Percentiles rank a stretch among this genome's conserved stretches.
Evolutionary conservation across 2,329 filamentous ascomycete species (phyloP).

Genomic region (Microsporum ferrugineum): DNA sequence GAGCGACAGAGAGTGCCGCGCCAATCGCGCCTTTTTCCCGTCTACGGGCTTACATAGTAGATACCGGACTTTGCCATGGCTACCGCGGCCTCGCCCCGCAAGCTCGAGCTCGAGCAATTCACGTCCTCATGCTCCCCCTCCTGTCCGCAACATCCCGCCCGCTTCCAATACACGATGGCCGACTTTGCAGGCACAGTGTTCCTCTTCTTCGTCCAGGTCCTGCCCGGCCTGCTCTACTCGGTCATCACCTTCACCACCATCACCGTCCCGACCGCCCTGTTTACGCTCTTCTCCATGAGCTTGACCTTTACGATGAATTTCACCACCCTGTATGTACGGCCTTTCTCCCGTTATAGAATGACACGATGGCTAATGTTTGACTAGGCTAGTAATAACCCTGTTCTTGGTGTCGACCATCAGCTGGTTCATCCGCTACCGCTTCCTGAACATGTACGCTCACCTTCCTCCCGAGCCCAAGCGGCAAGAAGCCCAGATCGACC

Average conservation of each 20-base stretch:
- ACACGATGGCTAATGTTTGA: not conserved
- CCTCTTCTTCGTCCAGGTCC: constrained; percentile 39
- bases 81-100: not conserved
- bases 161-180: constrained; percentile 10
- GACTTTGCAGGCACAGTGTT: constrained; percentile 20
- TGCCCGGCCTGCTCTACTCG: constrained; percentile 60
- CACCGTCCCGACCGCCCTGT: constrained; percentile 78
- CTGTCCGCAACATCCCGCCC: constrained; percentile 3
- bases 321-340: constrained; percentile 64
- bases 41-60: not conserved
- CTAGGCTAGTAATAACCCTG: constrained; percentile 62
- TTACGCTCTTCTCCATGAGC: constrained; percentile 80
- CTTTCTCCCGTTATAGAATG: not conserved
- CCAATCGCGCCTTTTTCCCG: not conserved
- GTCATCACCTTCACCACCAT: constrained; percentile 75
- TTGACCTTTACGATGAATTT: constrained; percentile 98
- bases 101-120: not conserved
- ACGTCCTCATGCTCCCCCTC: not conserved
- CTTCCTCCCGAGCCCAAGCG: constrained; percentile 88
- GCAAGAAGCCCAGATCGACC: constrained; percentile 87
- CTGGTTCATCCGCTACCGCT: constrained; percentile 91
- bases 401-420: constrained; percentile 72
- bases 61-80: not conserved
- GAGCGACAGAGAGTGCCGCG: not conserved
- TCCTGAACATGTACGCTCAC: constrained; percentile 92